A percentile compares a stretch with the other conserved stretches of the same genome.
These are phyloP conservation scores for Metschnikowia rubicola DNA, from an alignment of 805 yeast species.

Conservation along the genomic window DNA sequence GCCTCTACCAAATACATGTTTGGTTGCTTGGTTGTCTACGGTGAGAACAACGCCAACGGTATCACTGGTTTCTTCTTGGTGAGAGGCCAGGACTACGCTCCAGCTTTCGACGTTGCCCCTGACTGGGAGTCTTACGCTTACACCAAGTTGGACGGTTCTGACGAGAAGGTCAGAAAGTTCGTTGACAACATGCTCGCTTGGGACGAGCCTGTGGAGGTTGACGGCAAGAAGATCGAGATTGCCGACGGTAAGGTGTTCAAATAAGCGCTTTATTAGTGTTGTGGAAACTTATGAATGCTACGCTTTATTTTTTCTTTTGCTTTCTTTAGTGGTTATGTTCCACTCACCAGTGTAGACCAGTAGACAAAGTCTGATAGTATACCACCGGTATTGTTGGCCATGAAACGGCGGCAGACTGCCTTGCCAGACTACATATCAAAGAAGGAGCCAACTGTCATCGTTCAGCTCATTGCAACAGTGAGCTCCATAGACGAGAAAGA, in stretches of 20 bases:
- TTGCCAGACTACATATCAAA: too few species aligned
- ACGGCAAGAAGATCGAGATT: slow-evolving; percentile 81
- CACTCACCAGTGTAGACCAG: too few species aligned
- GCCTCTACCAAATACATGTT: slow-evolving; percentile 93
- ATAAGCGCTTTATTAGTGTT: slow-evolving; percentile 36
- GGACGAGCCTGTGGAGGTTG: slow-evolving; percentile 86
- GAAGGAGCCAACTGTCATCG: too few species aligned
- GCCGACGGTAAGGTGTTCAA: slow-evolving; percentile 98
- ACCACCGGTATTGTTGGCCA: too few species aligned
- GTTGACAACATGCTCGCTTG: slow-evolving; percentile 94
- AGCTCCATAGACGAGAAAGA: too few species aligned
- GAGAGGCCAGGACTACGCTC: slow-evolving; percentile 87
- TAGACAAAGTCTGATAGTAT: too few species aligned
- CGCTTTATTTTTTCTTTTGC: neutral
- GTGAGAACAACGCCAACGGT: slow-evolving; percentile 98
- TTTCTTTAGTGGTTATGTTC: too few species aligned
- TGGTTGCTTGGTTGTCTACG: slow-evolving; percentile 92
- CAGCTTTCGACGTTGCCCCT: slow-evolving; percentile 98
- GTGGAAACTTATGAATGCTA: too few species aligned
- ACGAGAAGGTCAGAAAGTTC: slow-evolving; percentile 73
- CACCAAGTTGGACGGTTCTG: slow-evolving; percentile 77
- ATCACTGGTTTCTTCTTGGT: slow-evolving; percentile 91
- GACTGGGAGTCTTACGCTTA: slow-evolving; percentile 94
- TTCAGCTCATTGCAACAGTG: too few species aligned
- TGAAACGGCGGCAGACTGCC: too few species aligned